Evolutionary conservation across 2,329 filamentous ascomycete genomes (phyloP).

Genomic region (Juglanconis juglandina): DNA sequence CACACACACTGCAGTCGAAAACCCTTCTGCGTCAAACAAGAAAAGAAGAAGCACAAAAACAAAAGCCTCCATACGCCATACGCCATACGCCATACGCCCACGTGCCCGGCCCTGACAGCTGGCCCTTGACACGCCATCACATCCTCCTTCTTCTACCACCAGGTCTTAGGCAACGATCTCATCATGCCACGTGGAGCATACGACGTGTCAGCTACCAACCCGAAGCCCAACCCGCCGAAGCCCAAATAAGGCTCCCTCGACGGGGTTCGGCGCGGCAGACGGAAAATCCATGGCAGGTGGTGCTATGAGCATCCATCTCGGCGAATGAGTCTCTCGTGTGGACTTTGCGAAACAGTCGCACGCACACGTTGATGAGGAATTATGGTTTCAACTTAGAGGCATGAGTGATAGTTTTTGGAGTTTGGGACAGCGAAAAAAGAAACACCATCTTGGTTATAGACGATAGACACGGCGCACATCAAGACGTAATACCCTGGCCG

Average conservation of each 20-base stretch:
- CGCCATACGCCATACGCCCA: not conserved
- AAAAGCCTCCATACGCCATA: not conserved
- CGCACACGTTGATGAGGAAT: not conserved
- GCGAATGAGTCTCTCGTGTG: not conserved
- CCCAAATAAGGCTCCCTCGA: constrained; percentile 12
- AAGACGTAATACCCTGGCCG: constrained; percentile 7
- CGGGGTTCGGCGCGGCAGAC: not conserved
- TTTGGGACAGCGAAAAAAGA: not conserved
- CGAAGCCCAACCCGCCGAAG: constrained; percentile 17
- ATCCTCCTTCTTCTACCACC: not conserved
- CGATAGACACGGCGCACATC: constrained; percentile 12
- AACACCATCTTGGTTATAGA: not conserved
- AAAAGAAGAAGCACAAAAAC: not conserved
- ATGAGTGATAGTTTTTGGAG: not conserved
- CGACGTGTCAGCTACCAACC: constrained; percentile 18
- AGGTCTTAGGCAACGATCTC: not conserved
- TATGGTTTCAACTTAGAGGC: not conserved
- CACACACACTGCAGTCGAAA: not conserved
- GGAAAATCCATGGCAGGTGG: not conserved
- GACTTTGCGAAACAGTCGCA: not conserved
- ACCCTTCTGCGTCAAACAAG: not conserved
- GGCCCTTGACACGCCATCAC: not conserved
- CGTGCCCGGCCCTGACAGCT: not conserved
- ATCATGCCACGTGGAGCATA: constrained; percentile 18
- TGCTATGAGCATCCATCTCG: not conserved